phyloP scores from a whole-genome alignment of 1,284 basidiomycete genomes.

The Boletus semigastroideus region DNA sequence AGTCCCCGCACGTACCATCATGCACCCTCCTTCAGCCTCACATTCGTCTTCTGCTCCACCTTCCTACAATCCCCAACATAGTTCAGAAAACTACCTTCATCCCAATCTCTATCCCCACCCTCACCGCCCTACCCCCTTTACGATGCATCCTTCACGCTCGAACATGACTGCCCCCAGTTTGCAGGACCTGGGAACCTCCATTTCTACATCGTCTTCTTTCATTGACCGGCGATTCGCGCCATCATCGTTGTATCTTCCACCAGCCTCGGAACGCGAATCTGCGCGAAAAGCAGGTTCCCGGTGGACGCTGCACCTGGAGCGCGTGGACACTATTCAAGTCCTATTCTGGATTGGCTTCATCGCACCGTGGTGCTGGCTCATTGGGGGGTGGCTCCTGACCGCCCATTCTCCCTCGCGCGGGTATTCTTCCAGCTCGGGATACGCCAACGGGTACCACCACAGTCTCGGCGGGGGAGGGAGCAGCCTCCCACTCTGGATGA shows the following conservation, averaged over 20 bases:
- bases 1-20: conserved; percentile 18
- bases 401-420: conserved; percentile 3
- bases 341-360: conserved; percentile 72
- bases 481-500: conserved; percentile 37
- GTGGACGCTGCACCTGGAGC: conserved; percentile 30
- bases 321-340: conserved; percentile 48
- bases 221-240: conserved; percentile 34
- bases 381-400: conserved; percentile 67
- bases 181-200: conserved; percentile 22
- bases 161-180: conserved; percentile 32
- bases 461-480: conserved; percentile 21
- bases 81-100: conserved; percentile 16
- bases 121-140: conserved; percentile 9
- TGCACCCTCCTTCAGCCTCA: conserved; percentile 21
- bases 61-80: conserved; percentile 24
- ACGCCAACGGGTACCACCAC: conserved; percentile 14
- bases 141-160: conserved; percentile 9
- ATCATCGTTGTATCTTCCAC: conserved; percentile 29
- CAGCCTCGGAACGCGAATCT: conserved; percentile 23
- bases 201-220: conserved; percentile 34
- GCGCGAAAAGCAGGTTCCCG: conserved; percentile 15
- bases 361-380: conserved; percentile 64
- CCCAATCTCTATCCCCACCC: conserved; percentile 6
- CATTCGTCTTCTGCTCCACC: conserved; percentile 27
- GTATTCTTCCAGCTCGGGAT: neutral